phyloP scores from a whole-genome alignment of 345 rosid species.

The Draba incana region DNA sequence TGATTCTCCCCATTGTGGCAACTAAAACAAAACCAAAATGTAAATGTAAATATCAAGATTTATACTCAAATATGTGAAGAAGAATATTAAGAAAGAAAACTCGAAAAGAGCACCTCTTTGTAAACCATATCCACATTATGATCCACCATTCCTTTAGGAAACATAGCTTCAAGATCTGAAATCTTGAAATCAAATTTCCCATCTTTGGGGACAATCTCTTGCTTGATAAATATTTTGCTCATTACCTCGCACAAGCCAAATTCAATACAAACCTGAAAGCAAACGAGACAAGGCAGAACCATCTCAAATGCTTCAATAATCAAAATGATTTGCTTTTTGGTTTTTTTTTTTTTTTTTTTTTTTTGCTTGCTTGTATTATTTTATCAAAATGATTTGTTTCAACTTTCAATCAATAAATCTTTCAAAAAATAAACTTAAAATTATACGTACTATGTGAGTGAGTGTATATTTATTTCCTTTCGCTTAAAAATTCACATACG shows the following conservation, averaged over 20 bases:
- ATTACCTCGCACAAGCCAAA: constrained; percentile 49
- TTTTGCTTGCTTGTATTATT: too few relatives aligned
- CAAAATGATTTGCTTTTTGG: too few relatives aligned
- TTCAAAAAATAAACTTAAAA: background rate
- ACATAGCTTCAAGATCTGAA: constrained; percentile 58
- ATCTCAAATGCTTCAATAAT: background rate
- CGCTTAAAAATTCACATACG: background rate
- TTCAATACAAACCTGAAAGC: constrained; percentile 67
- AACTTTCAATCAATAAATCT: background rate
- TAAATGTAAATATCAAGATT: background rate
- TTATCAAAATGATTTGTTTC: constrained; percentile 1
- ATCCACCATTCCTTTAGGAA: constrained; percentile 71
- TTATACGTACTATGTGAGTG: background rate
- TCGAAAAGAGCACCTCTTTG: constrained; percentile 50
- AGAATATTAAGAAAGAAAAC: background rate
- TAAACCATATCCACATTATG: constrained; percentile 47
- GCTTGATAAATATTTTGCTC: constrained; percentile 50
- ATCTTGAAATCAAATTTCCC: constrained; percentile 57
- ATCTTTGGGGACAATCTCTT: constrained; percentile 57
- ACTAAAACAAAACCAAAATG: constrained; percentile 42
- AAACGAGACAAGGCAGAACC: constrained; percentile 6
- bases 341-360: too few relatives aligned
- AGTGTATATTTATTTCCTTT: background rate
- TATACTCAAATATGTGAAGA: background rate
- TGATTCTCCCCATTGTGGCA: constrained; percentile 77